phyloP scores from a whole-genome alignment of 2,329 filamentous ascomycete species.

The Ceratocystis alfenasii region DNA sequence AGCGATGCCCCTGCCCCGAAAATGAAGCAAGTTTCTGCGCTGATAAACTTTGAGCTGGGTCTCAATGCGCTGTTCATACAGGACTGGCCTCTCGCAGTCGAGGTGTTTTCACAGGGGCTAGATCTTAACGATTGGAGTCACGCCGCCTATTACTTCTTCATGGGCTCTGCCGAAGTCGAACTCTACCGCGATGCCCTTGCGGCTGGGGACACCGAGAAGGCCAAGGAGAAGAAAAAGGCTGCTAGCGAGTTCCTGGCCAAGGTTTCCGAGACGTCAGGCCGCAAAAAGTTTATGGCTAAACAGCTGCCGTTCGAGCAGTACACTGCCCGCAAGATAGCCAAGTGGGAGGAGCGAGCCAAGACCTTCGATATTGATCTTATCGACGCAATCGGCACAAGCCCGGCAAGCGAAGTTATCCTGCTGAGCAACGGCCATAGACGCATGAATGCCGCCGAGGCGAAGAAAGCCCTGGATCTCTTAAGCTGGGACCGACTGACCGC shows the following conservation, averaged over 20 bases:
- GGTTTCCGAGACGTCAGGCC: constrained; percentile 62
- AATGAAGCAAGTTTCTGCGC: constrained; percentile 77
- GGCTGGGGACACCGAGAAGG: constrained; percentile 32
- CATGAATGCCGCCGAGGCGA: constrained; percentile 56
- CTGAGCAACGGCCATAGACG: constrained; percentile 84
- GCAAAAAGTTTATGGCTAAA: constrained; percentile 79
- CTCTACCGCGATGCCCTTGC: constrained; percentile 55
- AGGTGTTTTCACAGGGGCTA: constrained; percentile 61
- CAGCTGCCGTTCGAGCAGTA: constrained; percentile 86
- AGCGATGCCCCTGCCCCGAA: constrained; percentile 48
- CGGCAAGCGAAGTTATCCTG: constrained; percentile 82
- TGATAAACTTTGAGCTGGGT: constrained; percentile 75
- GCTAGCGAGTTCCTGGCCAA: constrained; percentile 61
- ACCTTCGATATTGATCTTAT: constrained; percentile 54
- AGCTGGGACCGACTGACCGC: constrained; percentile 52
- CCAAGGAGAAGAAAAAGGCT: constrained; percentile 45
- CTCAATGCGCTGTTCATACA: constrained; percentile 69
- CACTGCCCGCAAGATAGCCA: constrained; percentile 67
- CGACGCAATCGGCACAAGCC: constrained; percentile 70
- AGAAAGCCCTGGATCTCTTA: constrained; percentile 50
- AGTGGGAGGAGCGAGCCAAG: constrained; percentile 72
- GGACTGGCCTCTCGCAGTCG: constrained; percentile 60
- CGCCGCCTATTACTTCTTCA: constrained; percentile 79
- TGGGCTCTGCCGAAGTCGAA: constrained; percentile 65
- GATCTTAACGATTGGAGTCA: constrained; percentile 87